phyloP scores from a whole-genome alignment of 2,329 filamentous ascomycete genomes.

The Ophiobolus disseminans region DNA sequence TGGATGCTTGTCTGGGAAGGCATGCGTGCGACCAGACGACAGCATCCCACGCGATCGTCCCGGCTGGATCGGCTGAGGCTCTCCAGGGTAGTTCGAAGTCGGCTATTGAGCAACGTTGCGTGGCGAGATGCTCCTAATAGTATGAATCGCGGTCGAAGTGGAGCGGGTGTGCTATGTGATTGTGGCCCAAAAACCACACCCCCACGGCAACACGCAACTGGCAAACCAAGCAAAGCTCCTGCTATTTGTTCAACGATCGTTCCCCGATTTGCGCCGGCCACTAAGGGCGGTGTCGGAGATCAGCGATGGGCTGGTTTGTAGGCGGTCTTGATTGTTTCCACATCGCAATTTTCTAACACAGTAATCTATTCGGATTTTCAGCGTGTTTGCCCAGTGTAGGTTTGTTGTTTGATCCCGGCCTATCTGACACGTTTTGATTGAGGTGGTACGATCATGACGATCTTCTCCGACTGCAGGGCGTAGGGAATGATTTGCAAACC shows the following conservation, averaged over 20 bases:
- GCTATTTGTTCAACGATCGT: too few relatives aligned
- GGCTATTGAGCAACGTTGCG: conserved; percentile 1
- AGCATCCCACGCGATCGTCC: conserved; percentile 30
- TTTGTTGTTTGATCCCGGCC: too few relatives aligned
- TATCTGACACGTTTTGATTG: neutral
- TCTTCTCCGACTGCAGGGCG: neutral
- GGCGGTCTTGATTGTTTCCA: neutral
- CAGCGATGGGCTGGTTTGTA: conserved; percentile 1
- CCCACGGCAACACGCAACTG: conserved; percentile 15
- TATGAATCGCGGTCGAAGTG: conserved; percentile 10
- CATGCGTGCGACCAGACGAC: conserved; percentile 17
- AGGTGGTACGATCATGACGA: neutral
- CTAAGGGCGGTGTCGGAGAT: conserved; percentile 9
- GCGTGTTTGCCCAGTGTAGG: neutral
- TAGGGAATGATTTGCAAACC: conserved; percentile 5
- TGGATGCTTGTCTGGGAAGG: conserved; percentile 19
- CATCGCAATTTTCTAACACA: too few relatives aligned
- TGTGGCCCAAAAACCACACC: conserved; percentile 4
- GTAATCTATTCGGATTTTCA: neutral
- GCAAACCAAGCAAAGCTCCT: too few relatives aligned
- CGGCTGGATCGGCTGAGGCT: conserved; percentile 20
- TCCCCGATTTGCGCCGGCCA: too few relatives aligned
- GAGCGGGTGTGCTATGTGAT: neutral
- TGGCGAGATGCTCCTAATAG: conserved; percentile 15
- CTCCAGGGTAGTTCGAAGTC: conserved; percentile 13